These are phyloP conservation scores for Candida tropicalis DNA, from an alignment of 1,139 yeast genomes.

Conservation along the genomic window DNA sequence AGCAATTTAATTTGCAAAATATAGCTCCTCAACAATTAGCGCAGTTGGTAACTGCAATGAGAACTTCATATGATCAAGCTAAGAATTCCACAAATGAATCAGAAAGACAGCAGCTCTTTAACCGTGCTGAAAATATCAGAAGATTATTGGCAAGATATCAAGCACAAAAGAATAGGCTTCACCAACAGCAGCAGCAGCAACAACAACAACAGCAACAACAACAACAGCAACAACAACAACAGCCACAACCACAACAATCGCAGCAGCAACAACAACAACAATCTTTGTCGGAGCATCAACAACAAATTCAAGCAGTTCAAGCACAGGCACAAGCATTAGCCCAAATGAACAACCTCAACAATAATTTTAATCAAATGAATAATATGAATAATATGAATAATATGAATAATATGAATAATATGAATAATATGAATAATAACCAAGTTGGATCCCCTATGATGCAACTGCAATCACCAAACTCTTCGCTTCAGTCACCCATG, in stretches of 20 bases:
- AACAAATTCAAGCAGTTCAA: slow-evolving; percentile 14
- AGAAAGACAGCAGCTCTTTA: slow-evolving; percentile 66
- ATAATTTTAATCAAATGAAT: too few species aligned
- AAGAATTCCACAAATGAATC: slow-evolving; percentile 57
- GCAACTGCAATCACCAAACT: slow-evolving; percentile 13
- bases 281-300: slow-evolving; percentile 12
- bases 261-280: slow-evolving; percentile 7
- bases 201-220: slow-evolving; percentile 16
- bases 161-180: slow-evolving; percentile 37
- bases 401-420: slow-evolving; percentile 3
- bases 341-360: slow-evolving; percentile 9
- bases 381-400: slow-evolving; percentile 1
- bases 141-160: slow-evolving; percentile 47
- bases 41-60: slow-evolving; percentile 61
- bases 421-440: not conserved
- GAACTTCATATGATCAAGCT: slow-evolving; percentile 65
- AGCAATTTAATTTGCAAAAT: slow-evolving; percentile 15
- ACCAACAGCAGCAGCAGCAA: slow-evolving; percentile 18
- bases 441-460: slow-evolving; percentile 14
- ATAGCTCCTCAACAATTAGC: slow-evolving; percentile 62
- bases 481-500: slow-evolving; percentile 15
- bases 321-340: slow-evolving; percentile 17
- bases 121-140: slow-evolving; percentile 69
- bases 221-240: slow-evolving; percentile 11
- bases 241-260: slow-evolving; percentile 1